Base-by-base conservation (phyloP, 163 green algal genomes). In the Volvox carteri region DNA sequence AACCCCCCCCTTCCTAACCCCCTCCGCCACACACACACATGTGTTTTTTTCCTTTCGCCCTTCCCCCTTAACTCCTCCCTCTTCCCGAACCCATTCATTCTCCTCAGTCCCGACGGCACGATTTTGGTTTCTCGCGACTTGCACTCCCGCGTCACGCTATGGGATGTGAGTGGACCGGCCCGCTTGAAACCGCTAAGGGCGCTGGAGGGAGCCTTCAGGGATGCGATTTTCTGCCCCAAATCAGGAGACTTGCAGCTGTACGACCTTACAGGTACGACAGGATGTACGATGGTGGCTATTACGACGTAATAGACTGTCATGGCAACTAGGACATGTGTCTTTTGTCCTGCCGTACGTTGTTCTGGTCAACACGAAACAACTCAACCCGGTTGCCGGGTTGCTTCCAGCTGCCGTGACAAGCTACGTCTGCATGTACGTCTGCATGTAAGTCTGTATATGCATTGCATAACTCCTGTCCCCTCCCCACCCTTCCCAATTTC, bases 171-270 rank as follows among this genome's bases (percentile, higher is more conserved):
- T 28, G 84, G 84, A 52, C 39, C 52, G n/a, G n/a, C n/a, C n/a
- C n/a, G 65, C 46, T 41, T 89, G 37, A 12, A 18, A 68, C 84
- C 70, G 68, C 70, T 89, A 39, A 52, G 84, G 4, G 12, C 39
- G 14, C 70, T 89, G 68, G 84, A 89, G 2, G 84, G 84, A 35
- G 18, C 21, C 21, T 89, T 72, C 65, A 35, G 84, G 8, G 84
- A 84, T 23, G 70, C 84, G 52, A 2, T 41, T 25, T 89, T 89
- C 68, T 67, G 41, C 70, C 70, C 84, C 42, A 35, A 7, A 1
- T 41, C 21, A 4, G 84, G 84, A 9, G 84, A 89, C 70, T 68
- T 89, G 50, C 84, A 81, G 84, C 70, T 89, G 84, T 84, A 75
- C 84, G 84, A 84, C 14, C 18, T 81, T 0, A 60, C 46, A 23